A percentile compares a stretch with the other conserved stretches of the same genome.
Evolutionary conservation across 257 asterid species (phyloP).

Genomic region (Solanum pinnatisectum): DNA sequence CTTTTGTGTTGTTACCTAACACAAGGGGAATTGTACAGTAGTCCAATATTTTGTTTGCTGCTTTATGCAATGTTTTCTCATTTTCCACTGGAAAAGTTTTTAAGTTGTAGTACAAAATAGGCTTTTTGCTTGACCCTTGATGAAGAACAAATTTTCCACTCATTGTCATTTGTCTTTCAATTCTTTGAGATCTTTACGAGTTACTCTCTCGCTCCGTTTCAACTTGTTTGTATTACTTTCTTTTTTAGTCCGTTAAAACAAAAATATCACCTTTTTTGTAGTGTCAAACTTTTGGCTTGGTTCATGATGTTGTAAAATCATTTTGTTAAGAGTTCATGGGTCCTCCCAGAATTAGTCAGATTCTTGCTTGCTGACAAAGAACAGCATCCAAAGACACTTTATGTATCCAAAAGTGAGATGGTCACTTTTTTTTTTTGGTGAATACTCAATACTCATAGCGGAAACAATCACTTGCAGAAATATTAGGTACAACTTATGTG

Average conservation of each 20-base stretch:
- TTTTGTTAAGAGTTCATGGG: not conserved
- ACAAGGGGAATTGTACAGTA: slow-evolving; percentile 1
- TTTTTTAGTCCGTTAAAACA: not conserved
- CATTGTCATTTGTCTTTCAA: not conserved
- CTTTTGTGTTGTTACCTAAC: not conserved
- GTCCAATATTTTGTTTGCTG: slow-evolving; percentile 1
- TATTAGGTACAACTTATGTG: no score
- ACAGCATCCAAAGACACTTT: not conserved
- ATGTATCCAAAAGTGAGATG: not conserved
- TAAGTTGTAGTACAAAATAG: not conserved
- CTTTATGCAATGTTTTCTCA: not conserved
- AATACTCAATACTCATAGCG: not conserved
- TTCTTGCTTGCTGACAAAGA: not conserved
- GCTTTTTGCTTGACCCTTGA: not conserved
- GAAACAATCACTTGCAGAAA: no score
- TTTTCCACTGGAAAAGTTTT: not conserved
- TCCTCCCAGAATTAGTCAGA: not conserved
- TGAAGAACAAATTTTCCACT: not conserved
- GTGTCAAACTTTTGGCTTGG: not conserved
- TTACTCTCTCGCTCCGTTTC: not conserved
- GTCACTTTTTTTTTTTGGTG: not conserved
- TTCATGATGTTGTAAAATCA: not conserved
- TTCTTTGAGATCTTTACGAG: not conserved
- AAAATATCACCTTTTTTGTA: not conserved
- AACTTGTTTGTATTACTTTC: not conserved